phyloP scores from a whole-genome alignment of 306 rosid species.

The Potentilla sterilis region DNA sequence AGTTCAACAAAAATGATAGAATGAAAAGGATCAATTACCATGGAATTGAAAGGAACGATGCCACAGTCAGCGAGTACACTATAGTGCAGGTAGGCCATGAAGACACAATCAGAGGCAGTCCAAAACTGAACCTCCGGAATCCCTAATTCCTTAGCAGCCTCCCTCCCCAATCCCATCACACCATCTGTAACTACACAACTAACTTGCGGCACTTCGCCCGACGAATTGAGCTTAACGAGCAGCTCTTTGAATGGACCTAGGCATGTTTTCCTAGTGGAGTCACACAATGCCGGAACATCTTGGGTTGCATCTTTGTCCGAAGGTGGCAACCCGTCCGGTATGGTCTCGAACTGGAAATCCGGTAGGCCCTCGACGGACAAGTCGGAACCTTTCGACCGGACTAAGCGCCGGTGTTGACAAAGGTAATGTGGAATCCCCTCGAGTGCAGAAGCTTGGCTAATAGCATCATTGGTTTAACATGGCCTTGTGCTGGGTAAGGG shows the following conservation, averaged over 20 bases:
- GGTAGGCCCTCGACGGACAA: background rate
- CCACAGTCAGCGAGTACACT: slow-evolving; percentile 18
- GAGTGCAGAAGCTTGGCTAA: slow-evolving; percentile 13
- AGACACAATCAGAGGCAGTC: too few species aligned
- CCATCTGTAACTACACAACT: slow-evolving; percentile 27
- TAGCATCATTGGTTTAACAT: background rate
- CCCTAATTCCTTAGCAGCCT: slow-evolving; percentile 24
- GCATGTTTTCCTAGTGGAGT: slow-evolving; percentile 19
- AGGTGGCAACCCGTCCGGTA: slow-evolving; percentile 24
- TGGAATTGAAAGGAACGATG: slow-evolving; percentile 29
- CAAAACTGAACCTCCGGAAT: slow-evolving; percentile 26
- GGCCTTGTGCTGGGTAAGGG: background rate
- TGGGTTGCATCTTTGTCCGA: too few species aligned
- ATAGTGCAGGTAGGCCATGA: slow-evolving; percentile 21
- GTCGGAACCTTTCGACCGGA: background rate
- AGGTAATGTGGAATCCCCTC: slow-evolving; percentile 23
- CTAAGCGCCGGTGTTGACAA: slow-evolving; percentile 17
- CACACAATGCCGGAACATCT: background rate
- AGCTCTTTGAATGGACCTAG: slow-evolving; percentile 29
- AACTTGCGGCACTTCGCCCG: slow-evolving; percentile 14
- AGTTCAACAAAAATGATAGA: background rate
- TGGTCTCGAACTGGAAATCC: slow-evolving; percentile 23
- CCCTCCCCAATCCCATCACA: slow-evolving; percentile 17
- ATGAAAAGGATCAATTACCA: slow-evolving; percentile 2
- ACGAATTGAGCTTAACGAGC: slow-evolving; percentile 14